Base-by-base conservation (phyloP, 1,284 basidiomycete genomes). In the Amylostereum chailletii region DNA sequence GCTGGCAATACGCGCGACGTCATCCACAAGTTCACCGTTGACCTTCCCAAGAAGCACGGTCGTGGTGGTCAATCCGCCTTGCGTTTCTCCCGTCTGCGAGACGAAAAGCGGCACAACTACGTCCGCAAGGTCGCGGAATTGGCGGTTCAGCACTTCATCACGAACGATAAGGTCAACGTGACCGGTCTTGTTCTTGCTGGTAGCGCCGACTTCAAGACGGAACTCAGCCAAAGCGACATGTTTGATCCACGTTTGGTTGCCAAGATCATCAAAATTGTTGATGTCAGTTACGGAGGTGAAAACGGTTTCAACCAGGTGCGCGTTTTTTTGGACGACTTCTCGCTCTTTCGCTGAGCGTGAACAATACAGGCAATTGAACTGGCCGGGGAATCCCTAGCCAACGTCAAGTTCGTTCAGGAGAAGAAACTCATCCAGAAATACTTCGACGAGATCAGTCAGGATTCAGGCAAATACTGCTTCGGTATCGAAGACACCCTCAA, bases 61-160 rank as follows among this genome's bases (percentile, higher is more conserved):
- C 95, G 96, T 80, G 96, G 96, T 86, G 96, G 96, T 73, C 96
- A 99, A 71, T 99, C 96, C 53, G 96, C 96, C 32, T 78, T 99
- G 48, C 96, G 96, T 90, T 99, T 99, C 83, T 92, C 95, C 39
- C 95, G 96, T 81, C 83, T 99, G 51, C 90, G 96, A 67, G 96
- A 98, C 64, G 96, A 99, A 72, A 97, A 97, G 63, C 85, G 96
- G 51, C 95, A 99, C 83, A 99, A 99, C 71, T 99, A 99, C 66
- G 94, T 99, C 46, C 90, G 96, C 60, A 99, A 99, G 71, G 94
- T 99, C 52, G 94, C 95, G 48, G 95, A 99, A 69, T 74, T 84
- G 50, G 94, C 96, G 2, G 94, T 98, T 6, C 94, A 98, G 70
- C 94, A 98, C 70, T 99, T 93, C 67, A 97, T 99, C 68, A 94